phyloP scores from a whole-genome alignment of 495 filamentous ascomycete genomes.

The Aspergillus nidulans region DNA sequence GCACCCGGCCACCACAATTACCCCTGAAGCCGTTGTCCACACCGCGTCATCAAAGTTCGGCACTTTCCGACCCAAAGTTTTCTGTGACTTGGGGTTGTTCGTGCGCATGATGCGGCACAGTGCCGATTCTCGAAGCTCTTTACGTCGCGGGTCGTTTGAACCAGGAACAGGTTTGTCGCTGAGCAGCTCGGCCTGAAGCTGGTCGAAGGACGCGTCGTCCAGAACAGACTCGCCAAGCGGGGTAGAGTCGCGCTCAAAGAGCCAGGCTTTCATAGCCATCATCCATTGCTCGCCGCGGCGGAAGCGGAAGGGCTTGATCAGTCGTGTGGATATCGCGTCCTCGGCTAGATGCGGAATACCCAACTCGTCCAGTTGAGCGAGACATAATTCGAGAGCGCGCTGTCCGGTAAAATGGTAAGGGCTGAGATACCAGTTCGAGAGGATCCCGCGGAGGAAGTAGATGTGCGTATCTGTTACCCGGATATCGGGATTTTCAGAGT shows the following conservation, averaged over 20 bases:
- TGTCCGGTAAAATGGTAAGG: background rate
- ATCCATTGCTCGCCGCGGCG: conserved; percentile 14
- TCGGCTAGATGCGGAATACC: conserved; percentile 1
- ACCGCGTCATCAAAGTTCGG: conserved; percentile 1
- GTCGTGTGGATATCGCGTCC: conserved; percentile 4
- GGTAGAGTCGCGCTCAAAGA: conserved; percentile 5
- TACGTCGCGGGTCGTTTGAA: background rate
- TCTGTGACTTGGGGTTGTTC: conserved; percentile 5
- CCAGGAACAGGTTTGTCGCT: background rate
- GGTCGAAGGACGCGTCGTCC: background rate
- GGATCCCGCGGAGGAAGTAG: conserved; percentile 11
- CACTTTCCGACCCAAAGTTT: conserved; percentile 2
- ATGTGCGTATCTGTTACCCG: conserved; percentile 11
- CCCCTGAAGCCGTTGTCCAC: conserved; percentile 3
- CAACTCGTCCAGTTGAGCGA: conserved; percentile 2
- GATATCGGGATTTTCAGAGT: background rate
- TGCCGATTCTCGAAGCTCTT: conserved; percentile 1
- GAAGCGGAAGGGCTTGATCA: conserved; percentile 2
- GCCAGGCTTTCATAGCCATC: conserved; percentile 14
- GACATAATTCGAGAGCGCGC: conserved; percentile 8
- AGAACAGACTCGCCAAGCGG: conserved; percentile 1
- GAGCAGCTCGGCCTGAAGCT: background rate
- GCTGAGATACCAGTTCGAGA: conserved; percentile 12
- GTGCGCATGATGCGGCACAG: conserved; percentile 9
- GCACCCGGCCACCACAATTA: conserved; percentile 9